Evolutionary conservation across 495 filamentous ascomycete genomes (phyloP).

Genomic region (Penicillium roqueforti): DNA sequence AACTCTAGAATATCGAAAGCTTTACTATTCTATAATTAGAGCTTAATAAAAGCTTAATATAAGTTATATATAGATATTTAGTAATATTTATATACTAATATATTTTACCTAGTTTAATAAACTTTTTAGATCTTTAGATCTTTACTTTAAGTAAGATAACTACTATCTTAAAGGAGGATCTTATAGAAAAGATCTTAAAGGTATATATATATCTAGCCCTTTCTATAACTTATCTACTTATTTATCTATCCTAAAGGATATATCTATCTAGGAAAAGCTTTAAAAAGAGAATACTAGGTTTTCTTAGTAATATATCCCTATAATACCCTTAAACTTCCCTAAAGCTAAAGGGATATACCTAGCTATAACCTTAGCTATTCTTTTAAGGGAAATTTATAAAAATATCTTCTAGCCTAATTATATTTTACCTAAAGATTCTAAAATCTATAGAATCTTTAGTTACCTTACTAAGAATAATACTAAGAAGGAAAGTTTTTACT

Average conservation of each 20-base stretch:
- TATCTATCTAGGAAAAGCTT: conserved; percentile 10
- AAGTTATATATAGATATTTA: not conserved
- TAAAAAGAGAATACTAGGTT: conserved; percentile 1
- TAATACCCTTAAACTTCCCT: conserved; percentile 16
- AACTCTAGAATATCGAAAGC: not conserved
- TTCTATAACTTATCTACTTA: not conserved
- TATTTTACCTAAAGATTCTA: conserved; percentile 8
- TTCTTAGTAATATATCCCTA: conserved; percentile 3
- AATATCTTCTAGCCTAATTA: conserved; percentile 28
- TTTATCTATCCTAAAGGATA: conserved; percentile 4
- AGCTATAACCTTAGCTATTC: conserved; percentile 21
- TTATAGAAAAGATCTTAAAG: conserved; percentile 9
- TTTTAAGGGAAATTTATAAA: conserved; percentile 22
- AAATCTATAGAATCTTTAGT: conserved; percentile 12
- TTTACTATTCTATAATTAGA: not conserved
- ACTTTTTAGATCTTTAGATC: conserved; percentile 9
- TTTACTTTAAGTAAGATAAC: conserved; percentile 10
- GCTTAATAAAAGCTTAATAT: not conserved
- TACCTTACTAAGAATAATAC: conserved; percentile 18
- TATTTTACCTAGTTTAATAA: not conserved
- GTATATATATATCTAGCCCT: not conserved
- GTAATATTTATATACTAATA: not conserved
- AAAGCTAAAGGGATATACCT: conserved; percentile 25
- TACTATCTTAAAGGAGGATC: conserved; percentile 9
- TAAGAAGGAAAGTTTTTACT: conserved; percentile 26